phyloP scores from a whole-genome alignment of 1,284 basidiomycete species.

The Trichosporon sp. region DNA sequence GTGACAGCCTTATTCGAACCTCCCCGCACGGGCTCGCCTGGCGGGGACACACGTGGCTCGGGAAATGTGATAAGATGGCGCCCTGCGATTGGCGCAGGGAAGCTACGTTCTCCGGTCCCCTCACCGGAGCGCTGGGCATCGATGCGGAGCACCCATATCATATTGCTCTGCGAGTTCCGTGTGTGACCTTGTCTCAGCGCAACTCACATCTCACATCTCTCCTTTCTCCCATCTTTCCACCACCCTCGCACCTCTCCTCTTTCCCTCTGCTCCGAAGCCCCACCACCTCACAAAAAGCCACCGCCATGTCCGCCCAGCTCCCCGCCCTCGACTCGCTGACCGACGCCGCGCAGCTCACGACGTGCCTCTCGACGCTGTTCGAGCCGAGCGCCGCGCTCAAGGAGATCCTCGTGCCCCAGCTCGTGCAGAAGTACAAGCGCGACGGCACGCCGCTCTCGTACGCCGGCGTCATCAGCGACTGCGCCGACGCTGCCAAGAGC shows the following conservation, averaged over 20 bases:
- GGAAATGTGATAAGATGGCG: conserved; percentile 3
- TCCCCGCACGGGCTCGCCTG: background rate
- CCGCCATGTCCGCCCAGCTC: background rate
- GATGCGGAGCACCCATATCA: background rate
- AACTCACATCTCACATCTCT: background rate
- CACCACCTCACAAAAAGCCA: background rate
- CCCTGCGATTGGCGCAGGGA: background rate
- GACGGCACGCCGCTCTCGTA: conserved; percentile 51
- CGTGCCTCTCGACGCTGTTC: conserved; percentile 24
- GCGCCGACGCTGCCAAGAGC: conserved; percentile 54
- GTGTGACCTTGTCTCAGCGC: background rate
- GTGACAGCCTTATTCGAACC: background rate
- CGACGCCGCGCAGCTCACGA: background rate
- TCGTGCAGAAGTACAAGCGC: conserved; percentile 13
- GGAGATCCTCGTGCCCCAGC: conserved; percentile 29
- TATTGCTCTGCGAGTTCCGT: background rate
- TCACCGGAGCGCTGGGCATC: background rate
- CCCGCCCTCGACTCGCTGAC: background rate
- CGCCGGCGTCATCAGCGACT: conserved; percentile 59
- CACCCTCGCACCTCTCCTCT: background rate
- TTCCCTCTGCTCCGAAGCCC: background rate
- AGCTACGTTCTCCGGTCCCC: background rate
- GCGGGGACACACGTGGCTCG: background rate
- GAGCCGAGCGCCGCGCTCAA: conserved; percentile 31
- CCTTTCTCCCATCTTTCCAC: background rate